Evolutionary conservation across 768 basidiomycete species (phyloP), one percentile per base, ranked within the genome.

Genomic region (Lactifluus volemus): DNA sequence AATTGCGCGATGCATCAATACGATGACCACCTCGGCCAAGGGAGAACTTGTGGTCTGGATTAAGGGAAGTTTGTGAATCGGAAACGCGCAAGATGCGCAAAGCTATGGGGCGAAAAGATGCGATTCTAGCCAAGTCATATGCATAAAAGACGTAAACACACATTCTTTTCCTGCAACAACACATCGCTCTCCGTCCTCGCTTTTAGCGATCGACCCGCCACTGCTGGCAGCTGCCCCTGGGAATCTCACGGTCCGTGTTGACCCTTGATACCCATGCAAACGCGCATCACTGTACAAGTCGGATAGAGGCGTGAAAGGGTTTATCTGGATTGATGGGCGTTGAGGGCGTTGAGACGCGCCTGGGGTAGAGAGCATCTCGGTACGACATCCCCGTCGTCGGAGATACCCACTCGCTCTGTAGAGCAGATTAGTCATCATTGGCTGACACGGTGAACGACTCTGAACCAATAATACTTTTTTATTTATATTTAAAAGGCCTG

Each of bases 91-190:
- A 67, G 45, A 72, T 59, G 53, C 71, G 67, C 21, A 72, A 62
- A 8, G 70, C 72, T 73, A 55, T 48, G 56, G 38, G 19, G 9
- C 14, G 11, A 49, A 30, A 29, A 34, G n/a, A 45, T 19, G 5
- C 25, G 25, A 25, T 25, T 25, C 25, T 25, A 25, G 25, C 25
- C 25, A 25, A 32, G 42, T 15, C 53, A 19, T 38, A 36, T 36
- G 58, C 45, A 38, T 30, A 34, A 11, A 39, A 15, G 48, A 25
- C 12, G 5, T 30, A 42, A 5, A 71, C 80, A 64, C 61, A 89
- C 89, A 88, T 76, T 89, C 89, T 71, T 81, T 83, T n/a, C 89
- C 88, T 1, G 88, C 82, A 11, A 90, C 85, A 2, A 83, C 87
- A 72, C 86, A 88, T 67, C 83, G 73, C 41, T 67, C 68, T 1